Percentiles rank a stretch among this genome's conserved stretches.
These are phyloP conservation scores for Hydrangea macrophylla DNA, from an alignment of 148 eudicot genomes.

Conservation along the genomic window DNA sequence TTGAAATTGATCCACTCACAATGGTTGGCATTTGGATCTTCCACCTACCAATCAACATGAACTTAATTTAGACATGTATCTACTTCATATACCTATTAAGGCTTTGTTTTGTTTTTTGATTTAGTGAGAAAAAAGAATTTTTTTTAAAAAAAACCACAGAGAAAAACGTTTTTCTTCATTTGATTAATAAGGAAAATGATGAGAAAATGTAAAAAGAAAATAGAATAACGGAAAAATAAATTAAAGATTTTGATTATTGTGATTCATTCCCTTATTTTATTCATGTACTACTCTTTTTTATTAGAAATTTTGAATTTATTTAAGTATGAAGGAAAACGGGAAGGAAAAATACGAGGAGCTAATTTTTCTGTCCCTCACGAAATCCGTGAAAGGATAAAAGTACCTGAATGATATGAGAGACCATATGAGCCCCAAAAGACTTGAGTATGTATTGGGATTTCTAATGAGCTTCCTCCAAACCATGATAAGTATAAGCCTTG, in stretches of 20 bases:
- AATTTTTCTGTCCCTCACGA: too few relatives aligned
- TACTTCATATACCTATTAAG: too few relatives aligned
- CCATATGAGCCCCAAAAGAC: conserved; percentile 85
- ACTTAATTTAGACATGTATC: not conserved
- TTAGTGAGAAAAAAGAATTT: too few relatives aligned
- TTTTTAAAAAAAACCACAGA: too few relatives aligned
- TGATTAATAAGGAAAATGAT: too few relatives aligned
- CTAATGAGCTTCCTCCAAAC: conserved; percentile 98
- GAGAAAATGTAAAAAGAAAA: not conserved
- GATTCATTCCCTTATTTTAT: too few relatives aligned
- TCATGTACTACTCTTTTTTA: too few relatives aligned
- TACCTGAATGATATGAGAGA: conserved; percentile 87
- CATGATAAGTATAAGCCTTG: conserved; percentile 89
- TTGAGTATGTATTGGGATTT: conserved; percentile 92
- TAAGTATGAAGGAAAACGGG: too few relatives aligned
- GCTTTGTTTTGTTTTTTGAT: not conserved
- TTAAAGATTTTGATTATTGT: not conserved
- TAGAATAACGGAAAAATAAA: not conserved
- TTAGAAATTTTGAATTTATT: too few relatives aligned
- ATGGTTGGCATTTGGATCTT: conserved; percentile 87
- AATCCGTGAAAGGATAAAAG: too few relatives aligned
- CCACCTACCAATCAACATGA: conserved; percentile 46
- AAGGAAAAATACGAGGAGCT: too few relatives aligned
- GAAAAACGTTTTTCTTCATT: not conserved
- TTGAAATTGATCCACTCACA: conserved; percentile 78